phyloP scores from a whole-genome alignment of 257 asterid species.

The Solanum gandarillasii region DNA sequence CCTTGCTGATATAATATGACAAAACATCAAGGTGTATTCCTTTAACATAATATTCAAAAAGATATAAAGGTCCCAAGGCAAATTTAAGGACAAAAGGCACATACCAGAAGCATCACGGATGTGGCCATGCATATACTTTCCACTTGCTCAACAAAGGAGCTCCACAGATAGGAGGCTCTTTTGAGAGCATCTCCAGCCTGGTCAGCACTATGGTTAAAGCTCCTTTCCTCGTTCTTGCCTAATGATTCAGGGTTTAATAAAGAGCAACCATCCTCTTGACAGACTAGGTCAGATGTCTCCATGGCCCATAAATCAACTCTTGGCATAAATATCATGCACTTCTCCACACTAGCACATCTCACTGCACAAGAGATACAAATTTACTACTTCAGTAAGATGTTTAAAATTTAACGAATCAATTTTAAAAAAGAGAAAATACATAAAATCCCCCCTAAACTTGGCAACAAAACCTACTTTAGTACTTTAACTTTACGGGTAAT shows the following conservation, averaged over 20 bases:
- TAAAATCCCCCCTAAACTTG: too few relatives aligned
- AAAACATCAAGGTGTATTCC: neutral
- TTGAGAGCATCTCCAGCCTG: constrained; percentile 3
- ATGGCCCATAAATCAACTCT: constrained; percentile 90
- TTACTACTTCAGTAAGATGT: neutral
- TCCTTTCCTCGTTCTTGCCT: neutral
- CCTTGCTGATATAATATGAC: neutral
- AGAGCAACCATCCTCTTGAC: constrained; percentile 24
- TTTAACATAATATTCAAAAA: neutral
- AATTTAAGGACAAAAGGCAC: constrained; percentile 14
- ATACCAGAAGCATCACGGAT: constrained; percentile 81
- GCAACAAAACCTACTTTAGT: too few relatives aligned
- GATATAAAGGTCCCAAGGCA: neutral
- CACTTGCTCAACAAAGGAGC: constrained; percentile 74
- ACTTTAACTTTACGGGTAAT: too few relatives aligned
- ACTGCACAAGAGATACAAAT: constrained; percentile 43
- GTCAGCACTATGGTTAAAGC: neutral
- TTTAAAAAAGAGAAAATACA: neutral
- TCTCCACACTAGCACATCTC: constrained; percentile 56
- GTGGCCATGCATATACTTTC: constrained; percentile 60
- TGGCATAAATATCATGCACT: constrained; percentile 79
- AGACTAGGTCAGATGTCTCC: constrained; percentile 33
- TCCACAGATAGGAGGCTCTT: constrained; percentile 72
- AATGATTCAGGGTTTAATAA: constrained; percentile 14
- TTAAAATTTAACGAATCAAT: neutral